Conservation (phyloP, 768 basidiomycete genomes). For the Wakefieldia striispora region DNA sequence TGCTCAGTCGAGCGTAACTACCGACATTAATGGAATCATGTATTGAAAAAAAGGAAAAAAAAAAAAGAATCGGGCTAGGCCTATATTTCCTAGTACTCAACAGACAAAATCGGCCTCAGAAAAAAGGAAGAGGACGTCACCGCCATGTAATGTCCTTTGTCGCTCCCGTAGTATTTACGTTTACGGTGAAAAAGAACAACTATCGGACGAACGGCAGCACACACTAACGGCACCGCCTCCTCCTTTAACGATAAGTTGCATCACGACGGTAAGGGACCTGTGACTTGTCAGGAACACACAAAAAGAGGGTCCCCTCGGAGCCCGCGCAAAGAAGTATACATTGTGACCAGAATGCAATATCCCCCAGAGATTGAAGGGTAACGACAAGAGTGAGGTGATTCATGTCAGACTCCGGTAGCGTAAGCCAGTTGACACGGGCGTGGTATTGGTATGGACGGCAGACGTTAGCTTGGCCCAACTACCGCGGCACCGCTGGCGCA, state of each 20-base stretch:
- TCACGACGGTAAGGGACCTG: conserved; percentile 21
- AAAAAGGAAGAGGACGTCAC: neutral
- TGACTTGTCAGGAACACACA: conserved; percentile 22
- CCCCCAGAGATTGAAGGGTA: conserved; percentile 4
- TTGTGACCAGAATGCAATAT: neutral
- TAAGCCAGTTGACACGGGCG: conserved; percentile 13
- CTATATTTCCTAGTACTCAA: neutral
- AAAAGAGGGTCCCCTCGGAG: conserved; percentile 28
- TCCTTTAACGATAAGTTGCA: conserved; percentile 19
- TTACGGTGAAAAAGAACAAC: neutral
- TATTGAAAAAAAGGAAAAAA: too few species aligned
- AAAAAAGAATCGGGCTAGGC: too few species aligned
- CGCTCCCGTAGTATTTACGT: conserved; percentile 12
- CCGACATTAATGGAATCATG: neutral
- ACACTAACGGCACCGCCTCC: conserved; percentile 20
- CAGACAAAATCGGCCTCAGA: neutral
- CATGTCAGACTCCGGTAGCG: conserved; percentile 7
- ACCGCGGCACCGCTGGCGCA: conserved; percentile 13
- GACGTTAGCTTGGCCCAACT: conserved; percentile 4
- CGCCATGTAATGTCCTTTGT: neutral
- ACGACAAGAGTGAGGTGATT: conserved; percentile 27
- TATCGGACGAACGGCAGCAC: neutral
- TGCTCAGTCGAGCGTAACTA: conserved; percentile 1
- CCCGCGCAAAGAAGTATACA: conserved; percentile 25
- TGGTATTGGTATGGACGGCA: conserved; percentile 10